These are phyloP conservation scores for Tylopilus vinaceipallidus DNA, from an alignment of 768 basidiomycete genomes.

Conservation along the genomic window DNA sequence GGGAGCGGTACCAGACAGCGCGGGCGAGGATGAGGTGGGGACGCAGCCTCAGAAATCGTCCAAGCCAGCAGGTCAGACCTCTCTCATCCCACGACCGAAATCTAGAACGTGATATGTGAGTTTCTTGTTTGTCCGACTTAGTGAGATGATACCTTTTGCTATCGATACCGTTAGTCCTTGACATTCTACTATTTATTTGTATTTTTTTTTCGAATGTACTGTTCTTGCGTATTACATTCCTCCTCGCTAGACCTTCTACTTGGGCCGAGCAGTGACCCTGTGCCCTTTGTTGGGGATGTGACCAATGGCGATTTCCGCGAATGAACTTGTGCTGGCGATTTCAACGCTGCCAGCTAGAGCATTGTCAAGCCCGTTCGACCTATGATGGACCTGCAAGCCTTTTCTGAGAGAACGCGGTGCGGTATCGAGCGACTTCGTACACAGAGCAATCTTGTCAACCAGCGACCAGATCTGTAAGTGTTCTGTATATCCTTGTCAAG, in stretches of 20 bases:
- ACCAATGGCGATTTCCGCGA: neutral
- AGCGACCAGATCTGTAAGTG: slow-evolving; percentile 55
- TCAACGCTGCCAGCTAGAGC: neutral
- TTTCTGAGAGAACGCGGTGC: slow-evolving; percentile 20
- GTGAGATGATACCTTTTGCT: slow-evolving; percentile 9
- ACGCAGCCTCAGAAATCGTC: neutral
- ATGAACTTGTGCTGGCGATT: neutral
- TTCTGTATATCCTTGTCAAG: too few relatives aligned
- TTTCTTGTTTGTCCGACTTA: neutral
- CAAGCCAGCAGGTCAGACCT: slow-evolving; percentile 18
- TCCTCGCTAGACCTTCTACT: neutral
- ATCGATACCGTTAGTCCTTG: neutral
- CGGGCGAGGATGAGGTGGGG: slow-evolving; percentile 8
- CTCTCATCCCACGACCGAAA: slow-evolving; percentile 27
- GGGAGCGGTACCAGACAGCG: slow-evolving; percentile 40
- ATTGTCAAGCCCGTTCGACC: neutral
- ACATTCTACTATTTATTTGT: slow-evolving; percentile 25
- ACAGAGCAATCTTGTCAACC: slow-evolving; percentile 21
- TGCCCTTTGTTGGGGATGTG: neutral
- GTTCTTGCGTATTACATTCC: neutral
- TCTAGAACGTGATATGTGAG: slow-evolving; percentile 10
- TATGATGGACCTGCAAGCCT: slow-evolving; percentile 9
- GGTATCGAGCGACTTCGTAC: slow-evolving; percentile 42
- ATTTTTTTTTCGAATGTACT: slow-evolving; percentile 20
- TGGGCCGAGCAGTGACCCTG: neutral